Percentiles rank a stretch among this genome's conserved stretches.
phyloP scores from a whole-genome alignment of 441 rosid species.

The Gossypium gossypioides region DNA sequence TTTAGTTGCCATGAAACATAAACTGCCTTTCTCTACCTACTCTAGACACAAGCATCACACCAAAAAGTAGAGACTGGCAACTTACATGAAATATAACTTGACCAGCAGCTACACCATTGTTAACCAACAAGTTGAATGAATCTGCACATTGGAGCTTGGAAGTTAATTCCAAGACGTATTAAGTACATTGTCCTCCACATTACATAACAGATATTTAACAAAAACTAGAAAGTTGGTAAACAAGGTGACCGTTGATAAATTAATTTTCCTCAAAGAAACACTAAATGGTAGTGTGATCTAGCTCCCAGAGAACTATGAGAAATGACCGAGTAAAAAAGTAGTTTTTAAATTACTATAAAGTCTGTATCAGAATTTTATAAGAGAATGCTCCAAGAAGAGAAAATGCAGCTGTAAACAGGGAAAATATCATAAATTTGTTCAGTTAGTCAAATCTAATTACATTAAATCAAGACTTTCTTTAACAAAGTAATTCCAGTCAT shows the following conservation, averaged over 20 bases:
- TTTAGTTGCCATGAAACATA: not conserved
- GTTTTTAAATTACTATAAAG: not conserved
- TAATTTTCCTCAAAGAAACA: not conserved
- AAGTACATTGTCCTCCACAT: not conserved
- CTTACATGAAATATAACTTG: slow-evolving; percentile 90
- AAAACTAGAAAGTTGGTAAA: not conserved
- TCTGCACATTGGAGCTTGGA: slow-evolving; percentile 35
- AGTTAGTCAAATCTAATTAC: not conserved
- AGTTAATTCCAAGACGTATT: not conserved
- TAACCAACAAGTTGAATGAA: slow-evolving; percentile 84
- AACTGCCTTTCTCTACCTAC: not conserved
- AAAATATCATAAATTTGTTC: not conserved
- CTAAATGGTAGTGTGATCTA: not conserved
- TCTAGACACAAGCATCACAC: not conserved
- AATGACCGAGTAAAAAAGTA: not conserved
- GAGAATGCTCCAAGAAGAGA: not conserved
- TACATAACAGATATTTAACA: not conserved
- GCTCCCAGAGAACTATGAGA: not conserved
- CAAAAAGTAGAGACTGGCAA: not conserved
- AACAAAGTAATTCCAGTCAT: not conserved
- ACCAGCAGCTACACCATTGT: slow-evolving; percentile 89
- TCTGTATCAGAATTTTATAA: not conserved
- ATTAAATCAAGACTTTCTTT: not conserved
- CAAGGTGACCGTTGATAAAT: not conserved
- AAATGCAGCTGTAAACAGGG: not conserved